A percentile compares a stretch with the other conserved stretches of the same genome.
phyloP scores from a whole-genome alignment of 805 yeast species.

The Monosporozyma solicola region DNA sequence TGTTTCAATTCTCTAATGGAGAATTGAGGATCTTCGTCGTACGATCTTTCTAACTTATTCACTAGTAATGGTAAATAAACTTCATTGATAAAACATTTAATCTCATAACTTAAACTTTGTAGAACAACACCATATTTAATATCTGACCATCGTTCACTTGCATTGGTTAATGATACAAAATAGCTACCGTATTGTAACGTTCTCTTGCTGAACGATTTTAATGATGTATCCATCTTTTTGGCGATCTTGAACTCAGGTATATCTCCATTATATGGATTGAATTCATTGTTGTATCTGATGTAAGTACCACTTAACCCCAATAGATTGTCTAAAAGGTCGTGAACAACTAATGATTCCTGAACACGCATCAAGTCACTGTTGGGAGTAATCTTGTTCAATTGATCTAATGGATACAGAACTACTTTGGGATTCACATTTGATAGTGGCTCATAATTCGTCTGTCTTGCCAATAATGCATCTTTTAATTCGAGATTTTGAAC shows the following conservation, averaged over 20 bases:
- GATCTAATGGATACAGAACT: constrained; percentile 38
- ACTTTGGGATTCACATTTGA: constrained; percentile 27
- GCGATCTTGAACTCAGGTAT: constrained; percentile 64
- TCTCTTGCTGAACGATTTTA: constrained; percentile 59
- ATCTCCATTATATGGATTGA: constrained; percentile 38
- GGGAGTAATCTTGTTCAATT: constrained; percentile 19
- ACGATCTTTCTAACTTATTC: constrained; percentile 44
- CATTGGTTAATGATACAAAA: constrained; percentile 49
- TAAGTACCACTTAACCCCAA: constrained; percentile 72
- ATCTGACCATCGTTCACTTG: constrained; percentile 49
- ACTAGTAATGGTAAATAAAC: constrained; percentile 30
- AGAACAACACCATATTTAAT: constrained; percentile 58
- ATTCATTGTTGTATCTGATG: constrained; percentile 57
- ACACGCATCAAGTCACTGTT: constrained; percentile 34
- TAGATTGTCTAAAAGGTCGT: constrained; percentile 61
- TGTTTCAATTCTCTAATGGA: constrained; percentile 54
- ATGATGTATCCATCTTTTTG: constrained; percentile 61
- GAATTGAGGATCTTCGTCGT: constrained; percentile 40
- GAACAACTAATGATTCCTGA: constrained; percentile 66
- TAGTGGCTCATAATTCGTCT: constrained; percentile 31
- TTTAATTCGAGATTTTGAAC: not conserved
- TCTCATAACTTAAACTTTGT: constrained; percentile 60
- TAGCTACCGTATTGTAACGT: constrained; percentile 55
- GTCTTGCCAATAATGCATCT: constrained; percentile 21
- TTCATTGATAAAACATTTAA: constrained; percentile 37